Percentiles rank a stretch among this genome's conserved stretches.
Conservation (phyloP, 306 rosid genomes). For the Sindora glabra region DNA sequence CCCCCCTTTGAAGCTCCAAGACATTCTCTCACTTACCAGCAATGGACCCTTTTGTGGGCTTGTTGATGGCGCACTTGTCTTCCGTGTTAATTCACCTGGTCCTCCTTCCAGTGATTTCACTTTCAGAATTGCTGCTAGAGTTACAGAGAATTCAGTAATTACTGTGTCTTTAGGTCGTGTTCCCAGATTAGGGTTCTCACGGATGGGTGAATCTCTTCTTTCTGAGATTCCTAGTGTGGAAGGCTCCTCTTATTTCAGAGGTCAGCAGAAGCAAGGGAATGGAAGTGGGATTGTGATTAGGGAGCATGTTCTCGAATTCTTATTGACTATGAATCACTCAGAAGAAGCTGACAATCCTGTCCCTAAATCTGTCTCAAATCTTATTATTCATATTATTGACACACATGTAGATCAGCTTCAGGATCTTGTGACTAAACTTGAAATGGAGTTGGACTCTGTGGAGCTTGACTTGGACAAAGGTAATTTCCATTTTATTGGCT, state of each 20-base stretch:
- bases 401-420: conserved; percentile 95
- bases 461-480: conserved; percentile 93
- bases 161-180: conserved; percentile 90
- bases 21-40: conserved; percentile 92
- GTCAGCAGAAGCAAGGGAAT: conserved; percentile 46
- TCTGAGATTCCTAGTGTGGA: conserved; percentile 88
- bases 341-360: conserved; percentile 96
- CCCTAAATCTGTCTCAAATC: conserved; percentile 77
- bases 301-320: conserved; percentile 95
- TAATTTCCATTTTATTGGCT: conserved; percentile 13
- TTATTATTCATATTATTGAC: conserved; percentile 81
- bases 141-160: conserved; percentile 70
- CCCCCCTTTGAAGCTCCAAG: conserved; percentile 93
- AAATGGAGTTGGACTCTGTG: conserved; percentile 82
- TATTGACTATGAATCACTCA: conserved; percentile 92
- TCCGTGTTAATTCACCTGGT: conserved; percentile 93
- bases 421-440: conserved; percentile 85
- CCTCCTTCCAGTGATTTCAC: conserved; percentile 82
- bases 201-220: conserved; percentile 70
- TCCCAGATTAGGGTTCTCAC: conserved; percentile 86
- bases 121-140: conserved; percentile 84
- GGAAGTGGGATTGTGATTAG: conserved; percentile 62
- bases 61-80: conserved; percentile 87
- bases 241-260: conserved; percentile 37
- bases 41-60: conserved; percentile 97